Percentiles rank a stretch among this genome's conserved stretches.
Evolutionary conservation across 2,329 filamentous ascomycete genomes (phyloP).

Genomic region (Cordyceps militaris): DNA sequence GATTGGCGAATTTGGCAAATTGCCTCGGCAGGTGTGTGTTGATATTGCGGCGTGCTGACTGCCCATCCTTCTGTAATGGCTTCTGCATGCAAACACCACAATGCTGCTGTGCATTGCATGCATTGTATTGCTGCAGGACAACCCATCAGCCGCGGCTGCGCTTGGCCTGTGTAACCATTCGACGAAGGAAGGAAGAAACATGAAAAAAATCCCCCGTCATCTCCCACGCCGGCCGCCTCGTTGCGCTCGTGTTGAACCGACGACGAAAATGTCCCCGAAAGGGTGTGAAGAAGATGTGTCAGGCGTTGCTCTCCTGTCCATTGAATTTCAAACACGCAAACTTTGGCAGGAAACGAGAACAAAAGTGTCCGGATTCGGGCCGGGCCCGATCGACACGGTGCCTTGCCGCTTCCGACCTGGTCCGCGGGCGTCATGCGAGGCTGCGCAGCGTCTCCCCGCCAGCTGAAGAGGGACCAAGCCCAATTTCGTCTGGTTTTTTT

Average conservation of each 20-base stretch:
- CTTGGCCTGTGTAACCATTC: neutral
- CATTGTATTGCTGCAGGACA: neutral
- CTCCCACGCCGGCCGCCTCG: neutral
- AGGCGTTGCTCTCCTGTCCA: too few relatives aligned
- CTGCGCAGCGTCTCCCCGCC: neutral
- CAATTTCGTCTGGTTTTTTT: neutral
- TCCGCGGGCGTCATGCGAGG: neutral
- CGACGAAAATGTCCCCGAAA: neutral
- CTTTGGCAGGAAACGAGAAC: neutral
- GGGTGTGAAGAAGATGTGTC: neutral
- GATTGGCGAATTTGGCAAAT: neutral
- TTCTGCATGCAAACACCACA: neutral
- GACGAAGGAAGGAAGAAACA: too few relatives aligned
- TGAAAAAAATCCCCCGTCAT: too few relatives aligned
- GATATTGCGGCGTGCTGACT: neutral
- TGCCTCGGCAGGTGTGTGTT: neutral
- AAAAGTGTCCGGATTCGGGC: neutral
- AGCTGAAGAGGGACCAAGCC: slow-evolving; percentile 2
- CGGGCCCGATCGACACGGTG: neutral
- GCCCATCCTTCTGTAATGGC: neutral
- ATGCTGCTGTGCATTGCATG: neutral
- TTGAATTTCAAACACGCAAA: neutral
- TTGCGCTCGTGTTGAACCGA: neutral
- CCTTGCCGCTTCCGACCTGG: neutral
- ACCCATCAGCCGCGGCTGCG: neutral